Evolutionary conservation across 768 basidiomycete genomes (phyloP), one percentile per base, ranked within the genome.

Genomic region (Leccinum aurantiacum): DNA sequence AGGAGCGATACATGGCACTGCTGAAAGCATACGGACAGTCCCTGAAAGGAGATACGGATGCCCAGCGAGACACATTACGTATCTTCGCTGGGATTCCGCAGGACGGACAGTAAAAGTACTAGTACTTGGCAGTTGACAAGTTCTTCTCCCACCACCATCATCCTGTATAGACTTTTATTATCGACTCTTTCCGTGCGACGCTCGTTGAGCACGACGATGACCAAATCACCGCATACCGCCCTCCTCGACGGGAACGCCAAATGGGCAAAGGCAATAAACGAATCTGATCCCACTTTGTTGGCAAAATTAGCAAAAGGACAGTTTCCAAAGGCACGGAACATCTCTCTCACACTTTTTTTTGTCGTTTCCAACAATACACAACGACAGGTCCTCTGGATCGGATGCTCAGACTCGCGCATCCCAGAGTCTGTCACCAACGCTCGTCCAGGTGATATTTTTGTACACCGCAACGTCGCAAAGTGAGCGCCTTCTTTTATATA

Each of bases 401-500:
- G 90, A 54, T 92, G 90, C 70, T 81, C 91, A 25, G 94, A 96
- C 75, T 95, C 93, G 15, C 81, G 94, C 63, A 92, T 94, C 1
- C 92, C 93, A 29, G 93, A 94, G 71, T 84, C 85, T 22, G 84
- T 91, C 63, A 87, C 89, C 3, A 85, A 79, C 22, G 80, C 86
- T 35, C 82, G 81, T 60, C 94, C 94, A 0, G 94, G 94, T 54
- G 91, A 92, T 49, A 85, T 96, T 58, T 95, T 96, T 65, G 89
- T 90, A 35, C 87, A 93, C 75, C 80, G 94, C 52, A 95, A 95
- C 74, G 86, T 96, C 61, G 94, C 93, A 27, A 96, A 96, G 88
- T 91, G 64, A 59, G 86, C 51, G 19, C 15, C 6, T 22, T 50
- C 15, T 33, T 33, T 5, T 33, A 11, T 33, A 7, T 38, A 7